Conservation (phyloP, 2,329 filamentous ascomycete genomes). For the Sphaerulina populicola region DNA sequence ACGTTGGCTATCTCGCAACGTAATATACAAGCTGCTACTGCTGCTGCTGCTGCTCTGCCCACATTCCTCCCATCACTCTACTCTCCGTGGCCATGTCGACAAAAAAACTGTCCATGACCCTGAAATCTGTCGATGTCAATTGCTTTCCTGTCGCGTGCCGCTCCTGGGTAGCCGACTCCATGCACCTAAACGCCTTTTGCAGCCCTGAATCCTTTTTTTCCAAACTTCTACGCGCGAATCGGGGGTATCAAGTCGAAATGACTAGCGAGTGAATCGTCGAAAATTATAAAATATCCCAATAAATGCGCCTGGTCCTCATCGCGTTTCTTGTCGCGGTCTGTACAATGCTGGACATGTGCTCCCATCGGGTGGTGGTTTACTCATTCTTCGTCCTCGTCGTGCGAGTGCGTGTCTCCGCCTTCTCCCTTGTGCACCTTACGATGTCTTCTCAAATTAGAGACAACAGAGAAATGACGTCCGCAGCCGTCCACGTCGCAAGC, state of each 20-base stretch:
- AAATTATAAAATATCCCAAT: slow-evolving; percentile 17
- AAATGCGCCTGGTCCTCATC: slow-evolving; percentile 7
- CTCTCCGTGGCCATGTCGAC: slow-evolving; percentile 1
- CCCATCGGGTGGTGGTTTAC: neutral
- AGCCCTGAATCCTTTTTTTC: neutral
- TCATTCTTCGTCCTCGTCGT: slow-evolving; percentile 39
- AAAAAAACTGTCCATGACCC: neutral
- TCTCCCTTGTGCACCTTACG: slow-evolving; percentile 91
- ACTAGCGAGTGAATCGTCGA: slow-evolving; percentile 28
- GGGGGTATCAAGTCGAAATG: slow-evolving; percentile 31
- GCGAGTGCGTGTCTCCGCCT: slow-evolving; percentile 39
- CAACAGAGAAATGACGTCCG: slow-evolving; percentile 91
- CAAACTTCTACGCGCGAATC: slow-evolving; percentile 7
- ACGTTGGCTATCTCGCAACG: neutral
- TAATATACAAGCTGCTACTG: slow-evolving; percentile 15
- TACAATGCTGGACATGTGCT: slow-evolving; percentile 6
- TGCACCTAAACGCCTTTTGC: slow-evolving; percentile 17
- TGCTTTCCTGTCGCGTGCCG: slow-evolving; percentile 3
- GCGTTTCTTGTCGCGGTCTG: slow-evolving; percentile 7
- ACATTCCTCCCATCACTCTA: neutral
- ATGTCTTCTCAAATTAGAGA: slow-evolving; percentile 88
- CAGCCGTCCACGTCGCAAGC: slow-evolving; percentile 91
- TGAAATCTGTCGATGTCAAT: neutral
- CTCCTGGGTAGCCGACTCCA: slow-evolving; percentile 3
- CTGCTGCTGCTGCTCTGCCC: too few relatives aligned